These are phyloP conservation scores for Juglanconis oblonga DNA, from an alignment of 2,329 filamentous ascomycete genomes.

Conservation along the genomic window DNA sequence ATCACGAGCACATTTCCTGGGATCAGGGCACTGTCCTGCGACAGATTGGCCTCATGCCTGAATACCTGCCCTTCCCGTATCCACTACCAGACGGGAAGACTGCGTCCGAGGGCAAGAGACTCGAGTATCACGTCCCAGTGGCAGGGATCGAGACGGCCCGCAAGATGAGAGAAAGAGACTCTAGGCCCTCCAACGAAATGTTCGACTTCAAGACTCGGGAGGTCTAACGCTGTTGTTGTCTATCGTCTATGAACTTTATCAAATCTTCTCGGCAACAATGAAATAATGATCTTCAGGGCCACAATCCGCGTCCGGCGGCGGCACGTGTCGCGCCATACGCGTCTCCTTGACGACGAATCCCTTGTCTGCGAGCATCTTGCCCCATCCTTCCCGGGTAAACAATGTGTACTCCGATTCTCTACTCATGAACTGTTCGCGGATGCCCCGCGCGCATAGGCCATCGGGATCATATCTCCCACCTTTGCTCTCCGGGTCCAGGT, in stretches of 20 bases:
- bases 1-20: slow-evolving; percentile 70
- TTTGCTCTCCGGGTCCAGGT: slow-evolving; percentile 2
- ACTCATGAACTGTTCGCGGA: slow-evolving; percentile 4
- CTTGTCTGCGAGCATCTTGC: neutral
- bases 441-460: neutral
- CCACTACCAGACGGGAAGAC: slow-evolving; percentile 37
- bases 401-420: neutral
- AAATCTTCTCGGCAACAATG: neutral
- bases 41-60: slow-evolving; percentile 61
- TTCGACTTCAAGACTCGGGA: slow-evolving; percentile 31
- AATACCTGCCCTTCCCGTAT: slow-evolving; percentile 64
- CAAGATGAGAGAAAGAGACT: slow-evolving; percentile 48
- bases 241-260: neutral
- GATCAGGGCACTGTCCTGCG: slow-evolving; percentile 62
- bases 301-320: slow-evolving; percentile 1
- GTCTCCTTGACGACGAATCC: neutral
- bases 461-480: slow-evolving; percentile 1
- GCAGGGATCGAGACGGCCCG: slow-evolving; percentile 52
- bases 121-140: slow-evolving; percentile 61
- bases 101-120: slow-evolving; percentile 29
- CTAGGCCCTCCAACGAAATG: slow-evolving; percentile 55
- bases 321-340: neutral
- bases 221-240: slow-evolving; percentile 1
- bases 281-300: neutral
- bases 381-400: slow-evolving; percentile 1